phyloP scores from a whole-genome alignment of 805 yeast genomes.

The Wickerhamiella occidentalis region DNA sequence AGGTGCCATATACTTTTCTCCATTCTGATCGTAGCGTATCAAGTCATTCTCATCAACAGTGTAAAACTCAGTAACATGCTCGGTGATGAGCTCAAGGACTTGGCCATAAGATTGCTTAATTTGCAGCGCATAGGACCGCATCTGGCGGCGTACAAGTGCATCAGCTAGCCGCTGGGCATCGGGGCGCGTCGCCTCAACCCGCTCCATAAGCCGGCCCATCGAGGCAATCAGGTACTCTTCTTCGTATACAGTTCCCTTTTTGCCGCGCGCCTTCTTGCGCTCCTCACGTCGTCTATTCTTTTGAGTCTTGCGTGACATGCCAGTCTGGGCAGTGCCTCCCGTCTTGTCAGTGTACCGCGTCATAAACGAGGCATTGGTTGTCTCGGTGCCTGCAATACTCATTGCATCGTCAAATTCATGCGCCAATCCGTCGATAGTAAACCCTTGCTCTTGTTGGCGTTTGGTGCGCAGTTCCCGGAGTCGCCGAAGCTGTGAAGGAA shows the following conservation, averaged over 20 bases:
- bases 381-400: constrained; percentile 87
- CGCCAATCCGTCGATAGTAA: constrained; percentile 50
- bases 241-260: constrained; percentile 94
- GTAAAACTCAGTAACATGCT: constrained; percentile 65
- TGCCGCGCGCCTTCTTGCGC: constrained; percentile 90
- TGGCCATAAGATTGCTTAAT: constrained; percentile 57
- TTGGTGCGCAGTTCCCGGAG: constrained; percentile 74
- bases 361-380: constrained; percentile 86
- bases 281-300: constrained; percentile 92
- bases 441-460: constrained; percentile 79
- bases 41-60: constrained; percentile 72
- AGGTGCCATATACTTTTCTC: constrained; percentile 60
- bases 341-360: constrained; percentile 96
- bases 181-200: constrained; percentile 57
- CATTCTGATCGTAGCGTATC: constrained; percentile 80
- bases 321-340: constrained; percentile 89
- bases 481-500: constrained; percentile 69
- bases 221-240: constrained; percentile 88
- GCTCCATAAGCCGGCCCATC: constrained; percentile 73
- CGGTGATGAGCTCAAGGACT: constrained; percentile 42
- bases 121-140: constrained; percentile 69
- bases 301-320: constrained; percentile 84
- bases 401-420: constrained; percentile 77
- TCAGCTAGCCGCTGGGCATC: constrained; percentile 69
- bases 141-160: constrained; percentile 58